These are phyloP conservation scores for Jatropha podagrica DNA, from an alignment of 441 rosid species.

Conservation along the genomic window DNA sequence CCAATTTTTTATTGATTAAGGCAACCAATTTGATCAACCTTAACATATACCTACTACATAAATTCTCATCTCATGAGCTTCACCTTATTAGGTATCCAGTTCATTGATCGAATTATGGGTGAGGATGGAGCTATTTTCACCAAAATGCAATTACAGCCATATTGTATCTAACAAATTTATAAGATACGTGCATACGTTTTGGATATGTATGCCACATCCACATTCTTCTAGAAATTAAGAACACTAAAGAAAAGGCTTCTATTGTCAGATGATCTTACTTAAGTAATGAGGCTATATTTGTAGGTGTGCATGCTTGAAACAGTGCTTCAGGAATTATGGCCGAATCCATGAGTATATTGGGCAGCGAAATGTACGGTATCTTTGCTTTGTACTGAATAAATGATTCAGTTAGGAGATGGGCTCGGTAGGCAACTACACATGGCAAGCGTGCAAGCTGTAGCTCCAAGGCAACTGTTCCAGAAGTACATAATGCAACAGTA, in stretches of 20 bases:
- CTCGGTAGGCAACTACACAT: slow-evolving; percentile 78
- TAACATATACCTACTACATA: neutral
- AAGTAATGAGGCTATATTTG: slow-evolving; percentile 53
- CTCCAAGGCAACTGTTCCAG: slow-evolving; percentile 93
- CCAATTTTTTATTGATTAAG: neutral
- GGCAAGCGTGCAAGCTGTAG: slow-evolving; percentile 79
- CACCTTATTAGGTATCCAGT: neutral
- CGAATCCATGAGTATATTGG: slow-evolving; percentile 74
- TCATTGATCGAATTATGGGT: neutral
- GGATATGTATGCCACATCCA: neutral
- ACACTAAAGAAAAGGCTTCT: neutral
- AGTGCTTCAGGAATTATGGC: slow-evolving; percentile 81
- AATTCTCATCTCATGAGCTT: neutral
- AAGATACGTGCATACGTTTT: neutral
- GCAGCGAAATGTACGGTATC: slow-evolving; percentile 78
- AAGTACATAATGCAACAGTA: slow-evolving; percentile 77
- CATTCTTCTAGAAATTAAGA: neutral
- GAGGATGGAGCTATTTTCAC: neutral
- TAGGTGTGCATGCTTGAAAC: slow-evolving; percentile 68
- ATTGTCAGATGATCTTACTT: slow-evolving; percentile 36
- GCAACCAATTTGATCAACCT: neutral
- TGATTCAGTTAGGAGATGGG: slow-evolving; percentile 74
- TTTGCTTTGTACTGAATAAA: slow-evolving; percentile 73
- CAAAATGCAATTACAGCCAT: neutral
- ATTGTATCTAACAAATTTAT: neutral